phyloP scores from a whole-genome alignment of 768 basidiomycete genomes.

The Russula foetens region DNA sequence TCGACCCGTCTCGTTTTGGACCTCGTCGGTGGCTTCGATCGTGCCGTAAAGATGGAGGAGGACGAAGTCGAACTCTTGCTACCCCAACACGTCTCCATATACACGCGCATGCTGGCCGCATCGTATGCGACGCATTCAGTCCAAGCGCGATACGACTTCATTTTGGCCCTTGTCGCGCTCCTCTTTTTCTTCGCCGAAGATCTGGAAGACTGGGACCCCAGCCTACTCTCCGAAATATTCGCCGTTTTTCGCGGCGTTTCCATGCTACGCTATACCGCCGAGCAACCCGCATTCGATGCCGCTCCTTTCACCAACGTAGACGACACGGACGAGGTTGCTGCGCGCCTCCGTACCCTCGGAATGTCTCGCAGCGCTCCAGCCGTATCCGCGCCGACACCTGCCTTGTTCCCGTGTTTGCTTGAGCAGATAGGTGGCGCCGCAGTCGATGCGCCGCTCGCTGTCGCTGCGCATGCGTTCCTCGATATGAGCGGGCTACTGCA shows the following conservation, averaged over 20 bases:
- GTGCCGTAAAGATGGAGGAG: slow-evolving; percentile 64
- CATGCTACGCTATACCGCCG: slow-evolving; percentile 54
- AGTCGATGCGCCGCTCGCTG: slow-evolving; percentile 40
- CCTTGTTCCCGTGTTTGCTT: slow-evolving; percentile 57
- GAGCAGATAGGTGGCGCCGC: slow-evolving; percentile 34
- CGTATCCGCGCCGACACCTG: slow-evolving; percentile 32
- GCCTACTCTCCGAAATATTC: slow-evolving; percentile 63
- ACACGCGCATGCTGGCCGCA: slow-evolving; percentile 53
- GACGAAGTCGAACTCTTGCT: slow-evolving; percentile 53
- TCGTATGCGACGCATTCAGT: slow-evolving; percentile 55
- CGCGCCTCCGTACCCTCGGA: slow-evolving; percentile 66
- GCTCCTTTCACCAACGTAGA: slow-evolving; percentile 26
- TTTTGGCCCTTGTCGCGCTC: slow-evolving; percentile 53
- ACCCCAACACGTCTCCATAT: slow-evolving; percentile 49
- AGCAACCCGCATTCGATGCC: slow-evolving; percentile 45
- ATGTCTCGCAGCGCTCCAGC: slow-evolving; percentile 36
- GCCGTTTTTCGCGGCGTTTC: slow-evolving; percentile 73
- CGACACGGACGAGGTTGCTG: slow-evolving; percentile 45
- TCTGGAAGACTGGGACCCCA: slow-evolving; percentile 53
- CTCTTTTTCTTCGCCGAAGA: slow-evolving; percentile 66
- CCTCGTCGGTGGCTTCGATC: slow-evolving; percentile 63
- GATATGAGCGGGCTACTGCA: slow-evolving; percentile 58
- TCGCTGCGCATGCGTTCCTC: slow-evolving; percentile 63
- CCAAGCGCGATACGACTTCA: slow-evolving; percentile 69
- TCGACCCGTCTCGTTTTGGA: slow-evolving; percentile 54